These are phyloP conservation scores for Boechera stricta DNA, from an alignment of 345 rosid genomes.

Conservation along the genomic window DNA sequence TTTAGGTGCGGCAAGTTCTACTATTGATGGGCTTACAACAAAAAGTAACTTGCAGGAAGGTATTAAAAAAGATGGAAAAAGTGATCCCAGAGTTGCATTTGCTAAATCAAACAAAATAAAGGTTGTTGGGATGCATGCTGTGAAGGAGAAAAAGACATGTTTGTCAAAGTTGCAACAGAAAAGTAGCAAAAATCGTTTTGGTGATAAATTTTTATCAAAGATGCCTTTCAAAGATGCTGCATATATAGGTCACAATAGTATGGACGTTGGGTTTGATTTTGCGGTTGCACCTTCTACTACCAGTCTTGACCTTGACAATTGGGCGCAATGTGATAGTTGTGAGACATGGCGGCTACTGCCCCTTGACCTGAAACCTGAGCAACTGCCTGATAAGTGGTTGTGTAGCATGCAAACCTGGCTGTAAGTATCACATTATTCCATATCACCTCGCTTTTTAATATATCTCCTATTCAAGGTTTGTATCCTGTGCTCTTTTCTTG, in stretches of 20 bases:
- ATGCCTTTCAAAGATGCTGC: constrained; percentile 44
- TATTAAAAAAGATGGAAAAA: constrained; percentile 38
- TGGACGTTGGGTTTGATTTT: constrained; percentile 45
- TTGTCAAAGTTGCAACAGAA: constrained; percentile 46
- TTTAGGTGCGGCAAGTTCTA: constrained; percentile 39
- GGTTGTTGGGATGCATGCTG: constrained; percentile 40
- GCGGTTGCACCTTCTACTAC: constrained; percentile 45
- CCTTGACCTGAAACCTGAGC: constrained; percentile 49
- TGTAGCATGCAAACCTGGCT: constrained; percentile 85
- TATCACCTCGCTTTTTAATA: neutral
- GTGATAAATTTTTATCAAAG: constrained; percentile 38
- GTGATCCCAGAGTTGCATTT: constrained; percentile 31
- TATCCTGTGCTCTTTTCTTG: constrained; percentile 18
- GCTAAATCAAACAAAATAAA: constrained; percentile 39
- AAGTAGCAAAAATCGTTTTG: constrained; percentile 33
- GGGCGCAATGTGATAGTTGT: constrained; percentile 75
- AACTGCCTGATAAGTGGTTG: constrained; percentile 74
- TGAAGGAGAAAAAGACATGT: constrained; percentile 38
- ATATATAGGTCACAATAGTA: constrained; percentile 26
- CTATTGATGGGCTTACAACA: constrained; percentile 39
- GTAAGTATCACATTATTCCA: constrained; percentile 57
- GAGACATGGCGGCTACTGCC: constrained; percentile 79
- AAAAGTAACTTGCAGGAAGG: constrained; percentile 52
- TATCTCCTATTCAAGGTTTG: constrained; percentile 2
- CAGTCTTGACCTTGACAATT: constrained; percentile 50